Percentiles rank a stretch among this genome's conserved stretches.
phyloP scores from a whole-genome alignment of 805 yeast genomes.

The Yueomyces sinensis region DNA sequence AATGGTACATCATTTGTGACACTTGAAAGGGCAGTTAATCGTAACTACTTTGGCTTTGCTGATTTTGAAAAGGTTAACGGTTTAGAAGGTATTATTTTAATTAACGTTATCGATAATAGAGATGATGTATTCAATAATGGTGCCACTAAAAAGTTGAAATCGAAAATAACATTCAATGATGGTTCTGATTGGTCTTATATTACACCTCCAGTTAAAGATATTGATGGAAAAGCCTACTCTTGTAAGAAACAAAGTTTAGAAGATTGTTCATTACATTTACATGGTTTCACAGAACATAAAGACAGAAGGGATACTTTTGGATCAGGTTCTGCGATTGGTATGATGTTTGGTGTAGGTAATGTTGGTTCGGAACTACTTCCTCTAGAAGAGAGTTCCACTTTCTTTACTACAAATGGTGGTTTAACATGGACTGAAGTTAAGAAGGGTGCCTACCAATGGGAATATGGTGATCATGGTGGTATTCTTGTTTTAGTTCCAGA shows the following conservation, averaged over 20 bases:
- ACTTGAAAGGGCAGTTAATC: slow-evolving; percentile 56
- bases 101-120: slow-evolving; percentile 54
- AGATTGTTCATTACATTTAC: slow-evolving; percentile 71
- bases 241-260: slow-evolving; percentile 41
- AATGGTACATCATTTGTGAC: slow-evolving; percentile 80
- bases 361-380: slow-evolving; percentile 54
- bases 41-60: slow-evolving; percentile 61
- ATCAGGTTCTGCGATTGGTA: slow-evolving; percentile 80
- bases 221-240: slow-evolving; percentile 39
- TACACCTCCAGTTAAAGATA: slow-evolving; percentile 54
- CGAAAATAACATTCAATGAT: slow-evolving; percentile 76
- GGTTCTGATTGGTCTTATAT: slow-evolving; percentile 78
- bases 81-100: slow-evolving; percentile 71
- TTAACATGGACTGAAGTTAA: slow-evolving; percentile 69
- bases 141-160: slow-evolving; percentile 43
- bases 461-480: slow-evolving; percentile 90
- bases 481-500: slow-evolving; percentile 60
- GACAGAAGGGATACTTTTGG: slow-evolving; percentile 79
- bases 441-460: slow-evolving; percentile 80
- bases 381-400: slow-evolving; percentile 48
- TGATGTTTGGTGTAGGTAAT: slow-evolving; percentile 86
- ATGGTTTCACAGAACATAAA: slow-evolving; percentile 77
- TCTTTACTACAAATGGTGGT: slow-evolving; percentile 83
- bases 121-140: slow-evolving; percentile 29
- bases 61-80: slow-evolving; percentile 80